Base-by-base conservation (phyloP, 768 basidiomycete genomes). In the Mycena epipterygia region DNA sequence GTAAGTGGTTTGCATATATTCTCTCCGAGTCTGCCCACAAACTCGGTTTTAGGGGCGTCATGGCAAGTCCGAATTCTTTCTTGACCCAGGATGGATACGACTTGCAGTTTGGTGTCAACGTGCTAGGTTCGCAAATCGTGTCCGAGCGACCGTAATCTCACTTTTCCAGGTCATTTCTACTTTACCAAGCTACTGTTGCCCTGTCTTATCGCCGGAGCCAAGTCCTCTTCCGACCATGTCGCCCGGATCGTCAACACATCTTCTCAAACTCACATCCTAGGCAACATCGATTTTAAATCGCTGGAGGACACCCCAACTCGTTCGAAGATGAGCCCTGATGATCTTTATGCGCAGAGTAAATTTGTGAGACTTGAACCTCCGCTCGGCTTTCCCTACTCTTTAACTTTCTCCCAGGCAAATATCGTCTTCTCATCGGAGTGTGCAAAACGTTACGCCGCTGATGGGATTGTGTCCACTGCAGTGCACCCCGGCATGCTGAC, bases 401-500 rank as follows among this genome's bases (percentile, higher is more conserved):
- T n/a, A n/a, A n/a, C n/a, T n/a, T 19, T 51, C 6, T 27, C 32
- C 2, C 35, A 64, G 60, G 51, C n/a, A 1, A 62, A 62, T n/a
- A 17, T 62, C 23, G 60, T 62, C 19, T 62, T 51, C 21, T 51
- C 60, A 19, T 49, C 48, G 2, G 51, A 64, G 25, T 64, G 49
- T 17, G 62, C 49, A 4, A 52, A 14, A 5, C 51, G 62, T 7
- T 42, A 64, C 21, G 51, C 27, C 16, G 33, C 13, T n/a, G 62
- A 64, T 16, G 62, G 62, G 49, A 17, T 64, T n/a, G 29, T 64
- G 5, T 64, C 62, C 16, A 64, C 39, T 5, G 62, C 62, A 7
- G 23, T 64, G 5, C 62, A 64, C 33, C 62, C 62, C 19, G 62
- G 62, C n/a, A 64, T 64, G 62, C 27, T 64, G 23, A 64, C 62